These are phyloP conservation scores for Epichloe aotearoae DNA, from an alignment of 2,329 filamentous ascomycete species.

Conservation along the genomic window DNA sequence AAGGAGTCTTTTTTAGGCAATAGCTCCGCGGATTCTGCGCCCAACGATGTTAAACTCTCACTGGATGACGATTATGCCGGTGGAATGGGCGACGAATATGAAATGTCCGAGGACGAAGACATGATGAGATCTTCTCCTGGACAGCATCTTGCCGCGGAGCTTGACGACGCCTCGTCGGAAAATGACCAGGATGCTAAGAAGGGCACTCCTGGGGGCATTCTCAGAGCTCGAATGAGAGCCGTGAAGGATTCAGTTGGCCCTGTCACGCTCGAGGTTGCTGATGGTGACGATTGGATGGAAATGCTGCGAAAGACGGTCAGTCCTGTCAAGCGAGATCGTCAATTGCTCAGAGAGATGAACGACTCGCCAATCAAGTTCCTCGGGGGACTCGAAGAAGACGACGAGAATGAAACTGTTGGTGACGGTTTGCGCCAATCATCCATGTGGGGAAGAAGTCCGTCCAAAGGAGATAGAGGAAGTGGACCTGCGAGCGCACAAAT, in stretches of 20 bases:
- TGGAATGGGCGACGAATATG: constrained; percentile 64
- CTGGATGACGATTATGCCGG: constrained; percentile 42
- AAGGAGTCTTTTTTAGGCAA: constrained; percentile 82
- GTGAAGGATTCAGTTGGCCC: constrained; percentile 47
- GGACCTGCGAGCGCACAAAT: constrained; percentile 19
- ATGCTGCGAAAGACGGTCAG: constrained; percentile 90
- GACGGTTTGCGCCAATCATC: constrained; percentile 34
- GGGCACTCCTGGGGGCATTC: constrained; percentile 44
- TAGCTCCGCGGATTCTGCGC: constrained; percentile 73
- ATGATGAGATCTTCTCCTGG: constrained; percentile 67
- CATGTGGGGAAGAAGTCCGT: constrained; percentile 21
- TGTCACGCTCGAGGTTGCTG: constrained; percentile 44
- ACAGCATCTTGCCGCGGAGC: constrained; percentile 67
- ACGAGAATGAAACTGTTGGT: constrained; percentile 25
- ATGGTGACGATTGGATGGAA: constrained; percentile 81
- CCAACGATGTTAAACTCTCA: constrained; percentile 44
- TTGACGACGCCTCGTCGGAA: constrained; percentile 42
- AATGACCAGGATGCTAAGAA: constrained; percentile 33
- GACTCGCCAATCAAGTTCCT: constrained; percentile 31
- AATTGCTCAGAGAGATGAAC: constrained; percentile 48
- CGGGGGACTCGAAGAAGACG: constrained; percentile 13
- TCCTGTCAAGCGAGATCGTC: constrained; percentile 82
- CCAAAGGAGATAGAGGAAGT: constrained; percentile 16
- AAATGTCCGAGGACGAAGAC: constrained; percentile 54
- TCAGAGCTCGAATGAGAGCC: constrained; percentile 50